Evolutionary conservation across 2,329 filamentous ascomycete species (phyloP).

Genomic region (Ploettnerulaceae sp.): DNA sequence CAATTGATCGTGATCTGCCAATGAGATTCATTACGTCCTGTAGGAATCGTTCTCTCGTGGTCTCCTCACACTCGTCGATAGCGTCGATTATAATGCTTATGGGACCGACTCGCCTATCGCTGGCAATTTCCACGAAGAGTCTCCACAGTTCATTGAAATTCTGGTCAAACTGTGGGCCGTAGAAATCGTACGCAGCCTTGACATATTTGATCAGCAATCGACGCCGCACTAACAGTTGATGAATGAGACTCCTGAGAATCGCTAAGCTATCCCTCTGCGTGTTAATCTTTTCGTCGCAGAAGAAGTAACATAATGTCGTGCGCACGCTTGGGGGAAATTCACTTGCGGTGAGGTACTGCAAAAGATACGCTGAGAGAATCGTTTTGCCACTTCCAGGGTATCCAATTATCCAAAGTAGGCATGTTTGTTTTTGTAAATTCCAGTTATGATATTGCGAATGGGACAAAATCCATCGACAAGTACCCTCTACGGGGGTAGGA

Average conservation of each 20-base stretch:
- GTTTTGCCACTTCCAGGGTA: slow-evolving; percentile 38
- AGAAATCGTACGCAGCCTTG: slow-evolving; percentile 31
- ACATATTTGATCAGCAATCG: slow-evolving; percentile 34
- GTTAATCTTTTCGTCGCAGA: slow-evolving; percentile 36
- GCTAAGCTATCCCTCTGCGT: slow-evolving; percentile 35
- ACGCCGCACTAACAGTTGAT: slow-evolving; percentile 35
- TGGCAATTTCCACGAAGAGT: slow-evolving; percentile 33
- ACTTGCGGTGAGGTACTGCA: slow-evolving; percentile 27
- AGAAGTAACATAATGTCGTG: slow-evolving; percentile 31
- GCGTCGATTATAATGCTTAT: slow-evolving; percentile 37
- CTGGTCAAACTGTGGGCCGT: slow-evolving; percentile 32
- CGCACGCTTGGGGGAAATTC: slow-evolving; percentile 11
- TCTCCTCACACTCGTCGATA: slow-evolving; percentile 37
- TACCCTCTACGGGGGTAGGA: slow-evolving; percentile 33
- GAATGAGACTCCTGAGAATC: slow-evolving; percentile 36
- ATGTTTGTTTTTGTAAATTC: slow-evolving; percentile 28
- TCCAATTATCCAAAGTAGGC: slow-evolving; percentile 37
- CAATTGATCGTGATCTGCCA: slow-evolving; percentile 8
- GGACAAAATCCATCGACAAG: slow-evolving; percentile 36
- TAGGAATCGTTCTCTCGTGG: slow-evolving; percentile 28
- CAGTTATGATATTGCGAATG: slow-evolving; percentile 33
- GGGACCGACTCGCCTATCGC: slow-evolving; percentile 29
- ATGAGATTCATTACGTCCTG: slow-evolving; percentile 26
- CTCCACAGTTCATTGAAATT: slow-evolving; percentile 36
- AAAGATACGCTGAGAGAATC: slow-evolving; percentile 35